phyloP scores from a whole-genome alignment of 768 basidiomycete species.

The Saitozyma podzolica region DNA sequence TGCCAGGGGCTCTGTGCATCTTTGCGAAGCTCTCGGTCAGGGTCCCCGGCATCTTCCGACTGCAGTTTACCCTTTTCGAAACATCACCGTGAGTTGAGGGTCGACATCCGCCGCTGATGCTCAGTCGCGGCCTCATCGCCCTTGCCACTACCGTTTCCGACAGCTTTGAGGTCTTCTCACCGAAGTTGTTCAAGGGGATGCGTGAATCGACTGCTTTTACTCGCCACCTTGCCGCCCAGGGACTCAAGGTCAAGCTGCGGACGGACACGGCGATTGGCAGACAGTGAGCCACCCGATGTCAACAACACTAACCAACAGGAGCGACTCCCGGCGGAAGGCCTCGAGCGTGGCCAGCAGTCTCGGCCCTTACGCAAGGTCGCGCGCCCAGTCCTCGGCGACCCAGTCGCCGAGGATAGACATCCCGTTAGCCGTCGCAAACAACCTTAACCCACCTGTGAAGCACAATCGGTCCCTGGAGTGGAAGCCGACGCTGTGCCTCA shows the following conservation, averaged over 20 bases:
- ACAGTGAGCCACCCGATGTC: too few species aligned
- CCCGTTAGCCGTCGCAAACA: too few species aligned
- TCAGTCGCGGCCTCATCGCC: slow-evolving; percentile 33
- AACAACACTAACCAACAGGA: too few species aligned
- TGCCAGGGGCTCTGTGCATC: slow-evolving; percentile 44
- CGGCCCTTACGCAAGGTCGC: too few species aligned
- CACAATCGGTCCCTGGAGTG: too few species aligned
- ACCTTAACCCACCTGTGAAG: too few species aligned
- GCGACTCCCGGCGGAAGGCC: too few species aligned
- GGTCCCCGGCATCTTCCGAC: slow-evolving; percentile 49
- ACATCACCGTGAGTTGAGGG: slow-evolving; percentile 50
- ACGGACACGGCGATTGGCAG: slow-evolving; percentile 42
- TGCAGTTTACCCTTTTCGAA: slow-evolving; percentile 50
- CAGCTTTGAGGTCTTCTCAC: slow-evolving; percentile 52
- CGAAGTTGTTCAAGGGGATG: slow-evolving; percentile 54
- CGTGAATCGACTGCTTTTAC: slow-evolving; percentile 49
- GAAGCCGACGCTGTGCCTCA: too few species aligned
- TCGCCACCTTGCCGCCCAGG: slow-evolving; percentile 51
- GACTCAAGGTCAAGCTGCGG: slow-evolving; percentile 52
- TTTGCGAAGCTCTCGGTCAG: slow-evolving; percentile 51
- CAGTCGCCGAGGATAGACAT: too few species aligned
- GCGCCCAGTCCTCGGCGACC: too few species aligned
- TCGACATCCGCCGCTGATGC: slow-evolving; percentile 8
- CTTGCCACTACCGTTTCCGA: slow-evolving; percentile 40
- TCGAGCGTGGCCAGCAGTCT: too few species aligned